Conservation (phyloP, 73 alveolate genomes). For the Tetrahymena borealis region DNA sequence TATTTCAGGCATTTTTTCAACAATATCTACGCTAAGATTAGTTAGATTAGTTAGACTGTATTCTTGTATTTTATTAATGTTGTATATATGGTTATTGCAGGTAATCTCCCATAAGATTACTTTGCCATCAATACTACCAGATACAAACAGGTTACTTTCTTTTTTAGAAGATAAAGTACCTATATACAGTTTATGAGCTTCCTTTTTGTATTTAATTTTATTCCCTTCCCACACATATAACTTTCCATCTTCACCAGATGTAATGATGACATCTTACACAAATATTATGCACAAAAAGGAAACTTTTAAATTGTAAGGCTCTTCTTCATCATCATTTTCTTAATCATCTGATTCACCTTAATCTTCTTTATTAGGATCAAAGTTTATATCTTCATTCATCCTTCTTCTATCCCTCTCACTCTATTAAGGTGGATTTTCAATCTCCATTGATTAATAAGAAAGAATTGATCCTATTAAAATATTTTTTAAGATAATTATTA, state of each 20-base stretch:
- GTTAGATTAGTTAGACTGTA: constrained; percentile 8
- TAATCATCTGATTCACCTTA: constrained; percentile 14
- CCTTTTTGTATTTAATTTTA: constrained; percentile 56
- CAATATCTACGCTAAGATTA: background rate
- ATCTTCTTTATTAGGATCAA: constrained; percentile 4
- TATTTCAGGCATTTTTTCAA: constrained; percentile 5
- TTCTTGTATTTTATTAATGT: constrained; percentile 23
- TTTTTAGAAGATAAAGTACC: constrained; percentile 57
- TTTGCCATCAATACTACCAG: constrained; percentile 83
- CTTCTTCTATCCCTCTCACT: constrained; percentile 1
- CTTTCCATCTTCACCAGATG: constrained; percentile 43
- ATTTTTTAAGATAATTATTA: no score
- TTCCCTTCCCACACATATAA: constrained; percentile 63
- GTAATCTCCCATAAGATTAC: constrained; percentile 57
- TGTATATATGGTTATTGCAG: constrained; percentile 17
- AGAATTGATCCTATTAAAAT: constrained; percentile 13
- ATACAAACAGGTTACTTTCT: constrained; percentile 52
- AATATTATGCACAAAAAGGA: constrained; percentile 25
- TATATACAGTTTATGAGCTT: constrained; percentile 60
- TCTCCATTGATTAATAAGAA: constrained; percentile 34
- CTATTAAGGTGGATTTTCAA: constrained; percentile 36
- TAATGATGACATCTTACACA: constrained; percentile 37
- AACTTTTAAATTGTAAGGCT: constrained; percentile 7
- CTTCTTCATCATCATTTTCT: constrained; percentile 9
- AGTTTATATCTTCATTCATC: constrained; percentile 2